phyloP scores from a whole-genome alignment of 1,139 yeast species.

The Taiozyma sp. region DNA sequence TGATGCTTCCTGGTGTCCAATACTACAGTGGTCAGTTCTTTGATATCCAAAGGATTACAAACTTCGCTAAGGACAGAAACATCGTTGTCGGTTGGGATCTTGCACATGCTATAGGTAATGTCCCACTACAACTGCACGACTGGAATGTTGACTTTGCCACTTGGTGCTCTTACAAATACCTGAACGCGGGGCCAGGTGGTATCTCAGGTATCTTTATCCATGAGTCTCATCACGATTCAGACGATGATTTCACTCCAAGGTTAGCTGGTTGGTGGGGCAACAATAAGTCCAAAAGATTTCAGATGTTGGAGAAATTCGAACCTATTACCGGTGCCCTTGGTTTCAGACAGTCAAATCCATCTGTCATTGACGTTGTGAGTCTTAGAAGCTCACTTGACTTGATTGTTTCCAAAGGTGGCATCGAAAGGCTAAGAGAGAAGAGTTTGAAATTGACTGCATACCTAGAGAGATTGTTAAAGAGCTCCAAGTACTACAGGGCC shows the following conservation, averaged over 20 bases:
- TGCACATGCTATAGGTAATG: constrained; percentile 94
- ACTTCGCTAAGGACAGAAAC: constrained; percentile 43
- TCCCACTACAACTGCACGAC: constrained; percentile 67
- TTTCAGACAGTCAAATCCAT: constrained; percentile 89
- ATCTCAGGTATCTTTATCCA: constrained; percentile 82
- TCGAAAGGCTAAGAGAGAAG: constrained; percentile 49
- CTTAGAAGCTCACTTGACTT: constrained; percentile 62
- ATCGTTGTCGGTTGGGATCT: constrained; percentile 89
- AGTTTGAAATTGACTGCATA: constrained; percentile 55
- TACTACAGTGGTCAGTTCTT: constrained; percentile 89
- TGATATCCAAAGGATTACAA: constrained; percentile 66
- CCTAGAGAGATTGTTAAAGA: constrained; percentile 43
- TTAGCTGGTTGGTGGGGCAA: constrained; percentile 99
- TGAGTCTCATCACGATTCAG: constrained; percentile 42
- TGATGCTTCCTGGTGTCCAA: constrained; percentile 85
- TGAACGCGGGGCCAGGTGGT: constrained; percentile 91
- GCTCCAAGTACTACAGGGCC: constrained; percentile 40
- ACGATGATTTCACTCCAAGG: constrained; percentile 48
- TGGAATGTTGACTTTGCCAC: constrained; percentile 93
- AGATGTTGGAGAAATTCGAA: constrained; percentile 74
- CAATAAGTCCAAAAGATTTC: constrained; percentile 60
- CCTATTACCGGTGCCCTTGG: constrained; percentile 84
- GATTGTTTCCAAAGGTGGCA: constrained; percentile 61
- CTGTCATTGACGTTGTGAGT: constrained; percentile 78
- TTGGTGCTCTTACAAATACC: constrained; percentile 93